A percentile compares a stretch with the other conserved stretches of the same genome.
These are phyloP conservation scores for Chaetomium olivaceum DNA, from an alignment of 2,329 filamentous ascomycete species.

Conservation along the genomic window DNA sequence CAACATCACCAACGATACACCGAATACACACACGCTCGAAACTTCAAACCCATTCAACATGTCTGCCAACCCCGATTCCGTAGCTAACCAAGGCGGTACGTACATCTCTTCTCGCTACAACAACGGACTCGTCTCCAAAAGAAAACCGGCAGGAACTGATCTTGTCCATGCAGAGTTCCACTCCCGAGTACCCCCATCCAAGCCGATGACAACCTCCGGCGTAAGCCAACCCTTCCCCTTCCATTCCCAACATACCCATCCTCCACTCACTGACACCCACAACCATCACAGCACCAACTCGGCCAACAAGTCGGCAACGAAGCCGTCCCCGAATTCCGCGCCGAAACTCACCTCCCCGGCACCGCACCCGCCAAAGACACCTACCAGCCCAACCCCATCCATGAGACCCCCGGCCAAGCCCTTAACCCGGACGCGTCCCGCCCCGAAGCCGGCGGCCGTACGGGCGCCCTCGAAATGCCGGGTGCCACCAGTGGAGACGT, in stretches of 20 bases:
- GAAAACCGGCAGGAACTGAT: not conserved
- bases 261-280: slow-evolving; percentile 11
- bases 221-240: slow-evolving; percentile 42
- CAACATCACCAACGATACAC: not conserved
- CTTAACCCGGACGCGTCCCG: slow-evolving; percentile 34
- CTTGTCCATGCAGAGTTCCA: slow-evolving; percentile 48
- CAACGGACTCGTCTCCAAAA: not conserved
- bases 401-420: slow-evolving; percentile 42
- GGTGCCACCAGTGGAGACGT: slow-evolving; percentile 50
- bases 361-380: slow-evolving; percentile 55
- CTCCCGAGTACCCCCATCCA: slow-evolving; percentile 50
- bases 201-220: slow-evolving; percentile 56
- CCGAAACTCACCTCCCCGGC: slow-evolving; percentile 61
- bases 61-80: slow-evolving; percentile 54
- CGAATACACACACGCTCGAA: no score
- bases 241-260: not conserved
- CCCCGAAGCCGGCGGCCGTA: slow-evolving; percentile 22
- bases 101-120: not conserved
- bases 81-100: slow-evolving; percentile 50
- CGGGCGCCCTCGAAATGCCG: slow-evolving; percentile 41
- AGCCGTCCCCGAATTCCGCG: slow-evolving; percentile 61
- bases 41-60: slow-evolving; percentile 35
- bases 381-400: slow-evolving; percentile 43
- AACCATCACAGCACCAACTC: slow-evolving; percentile 57
- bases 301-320: slow-evolving; percentile 63